Base-by-base conservation (phyloP, 2,329 filamentous ascomycete species). In the Ilyonectria robusta region DNA sequence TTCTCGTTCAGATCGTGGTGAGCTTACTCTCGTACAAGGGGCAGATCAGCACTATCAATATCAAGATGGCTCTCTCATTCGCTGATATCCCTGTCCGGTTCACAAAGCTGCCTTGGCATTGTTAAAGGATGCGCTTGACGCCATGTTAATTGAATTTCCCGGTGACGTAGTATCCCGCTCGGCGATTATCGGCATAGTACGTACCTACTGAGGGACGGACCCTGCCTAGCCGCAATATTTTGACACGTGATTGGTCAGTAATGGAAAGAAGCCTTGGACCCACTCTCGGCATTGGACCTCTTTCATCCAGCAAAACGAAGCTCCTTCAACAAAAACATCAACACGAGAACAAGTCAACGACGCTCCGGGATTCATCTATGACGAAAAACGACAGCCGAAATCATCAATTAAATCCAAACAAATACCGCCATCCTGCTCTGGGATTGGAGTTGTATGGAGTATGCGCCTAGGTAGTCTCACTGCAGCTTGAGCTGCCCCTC, bases 121-220 rank as follows among this genome's bases (percentile, higher is more conserved):
- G 26, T 26, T 26, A 6, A 26, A 26, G 5, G 23, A 6, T 26
- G 26, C 26, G 37, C 21, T 26, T 15, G 7, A 33, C 31, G 29
- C 51, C 31, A 37, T 13, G 10, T 17, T n/a, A 72, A 68, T 57
- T 23, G 51, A 40, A 70, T 58, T 53, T 46, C 59, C 59, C 53
- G 65, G 71, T 72, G 71, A 72, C 71, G 71, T 72, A 65, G 65
- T 65, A 54, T 66, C 59, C 51, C 21, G 33, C 51, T 61, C 51
- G 46, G 59, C 33, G 50, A 65, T 54, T 54, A n/a, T 29, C n/a
- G 59, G 47, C 21, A 11, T 29, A 46, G 53, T 66, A 66, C 63
- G 70, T 73, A 63, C 70, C 68, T 73, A 5, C 26, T 17, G 13
- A 23, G 46, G 47, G 29, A 23, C n/a, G 67, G 67, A 65, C 67